Evolutionary conservation across 1,284 basidiomycete genomes (phyloP).

Genomic region (Taiwanofungus camphoratus): DNA sequence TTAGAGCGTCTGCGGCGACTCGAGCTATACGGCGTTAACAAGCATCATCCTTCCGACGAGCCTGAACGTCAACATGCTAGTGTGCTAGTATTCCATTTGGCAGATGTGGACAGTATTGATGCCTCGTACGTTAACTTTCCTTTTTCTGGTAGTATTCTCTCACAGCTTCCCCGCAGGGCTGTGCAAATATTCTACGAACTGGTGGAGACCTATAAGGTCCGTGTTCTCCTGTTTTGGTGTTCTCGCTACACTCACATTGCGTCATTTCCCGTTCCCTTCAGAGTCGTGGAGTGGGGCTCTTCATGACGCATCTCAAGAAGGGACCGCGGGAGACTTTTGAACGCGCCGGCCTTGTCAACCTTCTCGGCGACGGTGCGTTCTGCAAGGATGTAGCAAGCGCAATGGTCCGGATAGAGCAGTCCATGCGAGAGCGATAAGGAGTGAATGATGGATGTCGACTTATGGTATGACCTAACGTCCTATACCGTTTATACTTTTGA

Average conservation of each 20-base stretch:
- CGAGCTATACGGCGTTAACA: conserved; percentile 74
- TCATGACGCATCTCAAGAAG: conserved; percentile 72
- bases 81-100: conserved; percentile 83
- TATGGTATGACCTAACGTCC: too few species aligned
- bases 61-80: conserved; percentile 73
- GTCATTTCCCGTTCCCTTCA: conserved; percentile 20
- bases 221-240: conserved; percentile 11
- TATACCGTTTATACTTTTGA: not conserved
- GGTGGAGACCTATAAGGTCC: conserved; percentile 67
- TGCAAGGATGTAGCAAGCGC: conserved; percentile 67
- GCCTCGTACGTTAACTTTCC: conserved; percentile 59
- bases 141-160: not conserved
- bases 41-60: conserved; percentile 81
- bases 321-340: conserved; percentile 55
- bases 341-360: conserved; percentile 57
- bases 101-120: conserved; percentile 80
- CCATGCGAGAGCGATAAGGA: conserved; percentile 14
- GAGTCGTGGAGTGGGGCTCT: conserved; percentile 69
- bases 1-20: conserved; percentile 76
- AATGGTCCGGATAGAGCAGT: conserved; percentile 36
- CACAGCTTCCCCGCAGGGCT: conserved; percentile 45
- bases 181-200: conserved; percentile 83
- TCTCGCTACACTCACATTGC: not conserved
- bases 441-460: not conserved
- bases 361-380: conserved; percentile 69